Evolutionary conservation across 192 early-diverging fungal genomes (phyloP), one percentile per base, ranked within the genome.

Genomic region (Polychytrium aggregatum): DNA sequence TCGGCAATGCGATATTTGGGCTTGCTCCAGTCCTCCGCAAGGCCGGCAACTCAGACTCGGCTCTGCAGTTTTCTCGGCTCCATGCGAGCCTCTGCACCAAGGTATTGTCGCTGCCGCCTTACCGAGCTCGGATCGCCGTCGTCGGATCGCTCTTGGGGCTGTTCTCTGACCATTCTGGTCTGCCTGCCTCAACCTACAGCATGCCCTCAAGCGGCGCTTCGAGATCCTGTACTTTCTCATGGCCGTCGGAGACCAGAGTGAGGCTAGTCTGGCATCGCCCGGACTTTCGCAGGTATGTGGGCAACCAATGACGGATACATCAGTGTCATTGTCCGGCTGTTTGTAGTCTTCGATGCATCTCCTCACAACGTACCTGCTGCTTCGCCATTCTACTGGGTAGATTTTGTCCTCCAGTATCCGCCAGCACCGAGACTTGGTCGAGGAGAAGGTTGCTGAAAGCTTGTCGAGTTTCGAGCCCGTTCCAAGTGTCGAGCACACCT

Each of bases 1-100:
- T 9, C 14, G 30, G 26, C 16, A 17, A 7, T 48, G 29, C 26
- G 9, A 14, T 21, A 0, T 54, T 18, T 28, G 25, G 27, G n/a
- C n/a, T n/a, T n/a, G n/a, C n/a, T n/a, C n/a, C 37, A 85, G 81
- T 86, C 11, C 52, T 71, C 30, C 61, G 70, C 7, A 63, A 70
- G 16, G 64, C 77, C 22, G 56, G 48, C n/a, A 64, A 71, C 1
- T 54, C 68, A 6, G 44, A 64, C 17, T 68, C 69, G 26, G 75
- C 79, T 7, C 57, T 81, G 30, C 60, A 68, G 31, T 86, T 84
- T 56, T 67, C 75, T 25, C 71, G 67, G 44, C 56, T 84, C 4
- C 70, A 67, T 44, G 65, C 66, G 41, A 79, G 78, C 44, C 57
- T 86, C 22, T 53, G 53, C 18, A 52, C 57, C 25, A 59, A 67